Percentiles rank a stretch among this genome's conserved stretches.
Evolutionary conservation across 345 rosid genomes (phyloP).

Genomic region (Arabis alpina): DNA sequence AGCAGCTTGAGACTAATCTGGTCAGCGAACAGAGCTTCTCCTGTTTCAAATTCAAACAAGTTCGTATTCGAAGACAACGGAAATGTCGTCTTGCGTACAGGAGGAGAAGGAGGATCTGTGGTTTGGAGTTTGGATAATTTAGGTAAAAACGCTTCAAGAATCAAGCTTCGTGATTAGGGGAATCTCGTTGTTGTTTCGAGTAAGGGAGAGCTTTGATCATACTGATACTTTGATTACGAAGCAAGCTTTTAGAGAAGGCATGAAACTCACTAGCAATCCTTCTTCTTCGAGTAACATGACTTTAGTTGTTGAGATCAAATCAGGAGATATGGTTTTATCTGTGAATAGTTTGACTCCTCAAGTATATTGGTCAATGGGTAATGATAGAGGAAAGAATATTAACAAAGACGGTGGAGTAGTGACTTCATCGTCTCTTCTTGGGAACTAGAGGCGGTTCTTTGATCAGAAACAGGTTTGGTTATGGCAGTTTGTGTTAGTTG

Average conservation of each 20-base stretch:
- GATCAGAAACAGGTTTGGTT: conserved; percentile 53
- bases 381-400: conserved; percentile 47
- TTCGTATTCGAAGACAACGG: conserved; percentile 62
- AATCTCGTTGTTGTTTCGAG: conserved; percentile 67
- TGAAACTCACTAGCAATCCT: conserved; percentile 70
- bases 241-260: conserved; percentile 67
- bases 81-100: conserved; percentile 52
- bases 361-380: conserved; percentile 79
- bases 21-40: conserved; percentile 77
- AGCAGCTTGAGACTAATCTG: conserved; percentile 53
- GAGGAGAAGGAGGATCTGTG: conserved; percentile 39
- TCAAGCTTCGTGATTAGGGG: conserved; percentile 78
- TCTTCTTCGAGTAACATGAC: conserved; percentile 56
- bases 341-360: conserved; percentile 66
- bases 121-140: conserved; percentile 66
- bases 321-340: conserved; percentile 74
- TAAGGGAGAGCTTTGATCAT: conserved; percentile 87
- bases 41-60: conserved; percentile 63
- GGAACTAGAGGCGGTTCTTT: conserved; percentile 81
- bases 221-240: conserved; percentile 66
- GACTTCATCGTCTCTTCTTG: conserved; percentile 51
- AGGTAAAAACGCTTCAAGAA: conserved; percentile 60
- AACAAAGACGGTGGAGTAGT: conserved; percentile 56
- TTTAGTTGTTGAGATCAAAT: conserved; percentile 72
- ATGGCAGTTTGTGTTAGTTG: conserved; percentile 64